Evolutionary conservation across 2,329 filamentous ascomycete species (phyloP), one percentile per base, ranked within the genome.

Genomic region (Phaeoacremonium minimum): DNA sequence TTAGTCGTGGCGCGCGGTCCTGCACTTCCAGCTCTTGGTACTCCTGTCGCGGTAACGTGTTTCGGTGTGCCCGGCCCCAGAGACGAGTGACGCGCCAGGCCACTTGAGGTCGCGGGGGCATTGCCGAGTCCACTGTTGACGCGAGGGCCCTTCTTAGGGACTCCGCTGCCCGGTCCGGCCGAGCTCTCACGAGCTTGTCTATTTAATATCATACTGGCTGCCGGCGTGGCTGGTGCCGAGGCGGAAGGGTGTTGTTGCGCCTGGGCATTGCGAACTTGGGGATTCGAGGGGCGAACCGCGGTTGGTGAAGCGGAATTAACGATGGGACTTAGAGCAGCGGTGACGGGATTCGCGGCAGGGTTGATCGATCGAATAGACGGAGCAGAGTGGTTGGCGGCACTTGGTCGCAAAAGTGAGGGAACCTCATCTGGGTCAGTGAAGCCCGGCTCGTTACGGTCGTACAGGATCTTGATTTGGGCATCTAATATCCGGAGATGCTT

Each of bases 401-500:
- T 74, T 12, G 74, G 65, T 18, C 76, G 73, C n/a, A 83, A 58
- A 6, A 81, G 61, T 3, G 79, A 83, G 18, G 79, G 79, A 7
- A 82, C 66, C 53, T 79, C 75, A 48, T 82, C 77, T 20, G 76
- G 74, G 37, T 83, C 73, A 41, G 63, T 71, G 49, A 80, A 80
- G 38, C 76, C 75, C 26, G 75, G 75, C 48, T 83, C 79, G 45
- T 66, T 67, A 49, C 77, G 69, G 45, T 82, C 77, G 56, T 76
- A 74, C 17, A 83, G 63, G 32, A 69, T 60, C 50, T 83, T 82
- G 47, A 83, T 72, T 50, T 82, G 75, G 33, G 66, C 55, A 49
- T 85, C 85, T 55, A 75, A 80, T 55, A 66, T 76, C 53, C 65
- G 74, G 47, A 69, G 69, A 62, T 83, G 79, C 49, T 81, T 81